Conservation (phyloP, 441 rosid genomes). For the Pelargonium fulgidum region DNA sequence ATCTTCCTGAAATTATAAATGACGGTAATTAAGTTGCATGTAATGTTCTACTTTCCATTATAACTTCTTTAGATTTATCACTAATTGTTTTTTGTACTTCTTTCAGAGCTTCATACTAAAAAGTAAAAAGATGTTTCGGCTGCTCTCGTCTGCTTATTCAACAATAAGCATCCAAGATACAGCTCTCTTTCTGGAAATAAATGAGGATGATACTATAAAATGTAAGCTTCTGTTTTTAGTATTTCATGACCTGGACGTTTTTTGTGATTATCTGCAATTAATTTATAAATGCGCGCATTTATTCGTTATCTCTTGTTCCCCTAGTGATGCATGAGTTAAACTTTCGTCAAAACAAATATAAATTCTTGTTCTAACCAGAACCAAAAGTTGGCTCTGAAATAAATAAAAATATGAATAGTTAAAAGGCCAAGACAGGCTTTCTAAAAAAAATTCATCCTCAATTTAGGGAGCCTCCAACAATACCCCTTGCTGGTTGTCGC, state of each 20-base stretch:
- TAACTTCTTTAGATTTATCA: background rate
- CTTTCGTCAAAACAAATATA: background rate
- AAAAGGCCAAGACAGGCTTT: too few species aligned
- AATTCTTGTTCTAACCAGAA: background rate
- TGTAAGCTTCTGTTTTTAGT: constrained; percentile 45
- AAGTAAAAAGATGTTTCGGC: constrained; percentile 68
- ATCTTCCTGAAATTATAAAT: too few species aligned
- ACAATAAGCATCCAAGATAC: constrained; percentile 63
- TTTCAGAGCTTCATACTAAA: constrained; percentile 70
- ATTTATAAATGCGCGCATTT: background rate
- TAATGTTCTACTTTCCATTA: background rate
- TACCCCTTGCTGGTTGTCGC: too few species aligned
- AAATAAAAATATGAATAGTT: too few species aligned
- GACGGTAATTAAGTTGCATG: too few species aligned
- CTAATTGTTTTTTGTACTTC: constrained; percentile 9
- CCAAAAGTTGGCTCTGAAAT: too few species aligned
- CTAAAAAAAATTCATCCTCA: too few species aligned
- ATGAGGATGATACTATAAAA: constrained; percentile 57
- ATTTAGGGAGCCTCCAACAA: too few species aligned
- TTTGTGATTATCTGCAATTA: background rate
- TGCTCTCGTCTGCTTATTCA: constrained; percentile 74
- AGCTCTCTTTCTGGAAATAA: constrained; percentile 78
- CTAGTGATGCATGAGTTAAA: background rate
- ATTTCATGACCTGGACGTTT: background rate
- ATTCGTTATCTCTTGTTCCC: background rate